Evolutionary conservation across 768 basidiomycete species (phyloP).

Genomic region (Boletus coccyginus): DNA sequence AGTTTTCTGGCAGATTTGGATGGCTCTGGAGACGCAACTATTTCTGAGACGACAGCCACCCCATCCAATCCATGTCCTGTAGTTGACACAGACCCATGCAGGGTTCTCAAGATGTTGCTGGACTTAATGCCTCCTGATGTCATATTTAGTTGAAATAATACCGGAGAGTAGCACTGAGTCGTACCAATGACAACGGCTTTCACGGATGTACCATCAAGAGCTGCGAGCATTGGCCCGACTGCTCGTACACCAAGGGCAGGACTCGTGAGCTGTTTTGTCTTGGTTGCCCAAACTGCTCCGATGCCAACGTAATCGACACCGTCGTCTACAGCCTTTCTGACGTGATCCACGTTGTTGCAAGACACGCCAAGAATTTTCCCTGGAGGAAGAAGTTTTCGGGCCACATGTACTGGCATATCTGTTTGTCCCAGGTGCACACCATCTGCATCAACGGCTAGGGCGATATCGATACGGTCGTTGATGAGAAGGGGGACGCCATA

Average conservation of each 20-base stretch:
- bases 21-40: constrained; percentile 65
- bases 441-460: constrained; percentile 67
- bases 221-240: constrained; percentile 62
- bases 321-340: constrained; percentile 55
- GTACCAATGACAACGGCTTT: constrained; percentile 85
- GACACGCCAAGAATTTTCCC: constrained; percentile 78
- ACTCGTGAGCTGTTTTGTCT: constrained; percentile 70
- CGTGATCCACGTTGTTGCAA: constrained; percentile 66
- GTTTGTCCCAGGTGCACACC: constrained; percentile 91
- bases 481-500: constrained; percentile 83
- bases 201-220: constrained; percentile 59
- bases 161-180: constrained; percentile 10
- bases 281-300: constrained; percentile 79
- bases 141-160: not conserved
- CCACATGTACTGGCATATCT: constrained; percentile 72
- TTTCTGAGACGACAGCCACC: constrained; percentile 86
- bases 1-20: constrained; percentile 46
- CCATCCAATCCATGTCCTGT: constrained; percentile 67
- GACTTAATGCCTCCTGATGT: constrained; percentile 80
- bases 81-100: constrained; percentile 66
- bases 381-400: constrained; percentile 63
- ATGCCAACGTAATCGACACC: constrained; percentile 87
- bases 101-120: constrained; percentile 67
- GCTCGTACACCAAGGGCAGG: constrained; percentile 70
- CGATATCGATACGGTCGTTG: constrained; percentile 87